These are phyloP conservation scores for Globisporangium okanoganense DNA, from an alignment of 352 stramenopile genomes.

Conservation along the genomic window DNA sequence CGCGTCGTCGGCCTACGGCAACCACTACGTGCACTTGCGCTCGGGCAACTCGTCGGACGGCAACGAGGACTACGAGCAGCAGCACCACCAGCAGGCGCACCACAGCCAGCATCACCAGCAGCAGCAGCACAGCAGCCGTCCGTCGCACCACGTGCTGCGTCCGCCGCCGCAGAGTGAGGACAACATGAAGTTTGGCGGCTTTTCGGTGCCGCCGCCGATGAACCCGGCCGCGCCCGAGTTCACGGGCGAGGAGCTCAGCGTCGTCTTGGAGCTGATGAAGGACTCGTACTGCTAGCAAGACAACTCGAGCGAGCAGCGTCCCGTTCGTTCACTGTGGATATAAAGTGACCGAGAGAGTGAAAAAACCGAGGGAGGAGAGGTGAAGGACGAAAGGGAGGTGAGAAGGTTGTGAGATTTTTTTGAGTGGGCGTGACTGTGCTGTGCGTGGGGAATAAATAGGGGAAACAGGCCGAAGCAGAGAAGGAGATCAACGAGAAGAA, in stretches of 20 bases:
- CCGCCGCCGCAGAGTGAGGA: slow-evolving; percentile 45
- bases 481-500: not conserved
- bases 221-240: slow-evolving; percentile 68
- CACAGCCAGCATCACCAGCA: slow-evolving; percentile 40
- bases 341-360: slow-evolving; percentile 10
- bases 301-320: not conserved
- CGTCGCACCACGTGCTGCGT: slow-evolving; percentile 49
- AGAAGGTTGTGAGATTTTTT: not conserved
- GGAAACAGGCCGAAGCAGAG: not conserved
- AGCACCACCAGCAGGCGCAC: slow-evolving; percentile 15
- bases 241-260: slow-evolving; percentile 71
- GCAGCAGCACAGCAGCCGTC: slow-evolving; percentile 32
- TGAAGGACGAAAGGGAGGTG: not conserved
- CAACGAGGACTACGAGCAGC: slow-evolving; percentile 33
- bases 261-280: slow-evolving; percentile 81
- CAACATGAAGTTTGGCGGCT: slow-evolving; percentile 43
- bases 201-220: slow-evolving; percentile 55
- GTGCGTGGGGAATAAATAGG: slow-evolving; percentile 10
- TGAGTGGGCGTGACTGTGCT: slow-evolving; percentile 7
- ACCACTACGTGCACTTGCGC: slow-evolving; percentile 28
- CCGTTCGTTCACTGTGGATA: slow-evolving; percentile 4
- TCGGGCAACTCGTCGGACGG: slow-evolving; percentile 22
- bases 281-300: slow-evolving; percentile 43
- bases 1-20: slow-evolving; percentile 16
- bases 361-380: not conserved